phyloP scores from a whole-genome alignment of 352 stramenopile genomes.

The Globisporangium mamillatum region DNA sequence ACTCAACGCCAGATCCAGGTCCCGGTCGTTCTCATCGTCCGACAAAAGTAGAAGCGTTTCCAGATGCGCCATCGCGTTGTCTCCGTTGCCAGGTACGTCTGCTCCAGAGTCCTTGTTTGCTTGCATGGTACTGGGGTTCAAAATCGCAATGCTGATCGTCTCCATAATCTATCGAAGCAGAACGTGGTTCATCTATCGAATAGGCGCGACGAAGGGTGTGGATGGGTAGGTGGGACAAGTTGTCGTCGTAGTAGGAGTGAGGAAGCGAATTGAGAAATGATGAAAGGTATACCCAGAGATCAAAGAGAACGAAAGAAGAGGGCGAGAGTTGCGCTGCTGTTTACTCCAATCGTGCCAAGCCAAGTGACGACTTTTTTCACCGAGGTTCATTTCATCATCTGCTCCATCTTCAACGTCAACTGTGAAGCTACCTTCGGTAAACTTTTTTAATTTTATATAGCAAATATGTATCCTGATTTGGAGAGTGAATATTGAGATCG shows the following conservation, averaged over 20 bases:
- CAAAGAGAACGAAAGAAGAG: background rate
- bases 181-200: background rate
- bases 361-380: background rate
- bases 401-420: background rate
- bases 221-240: background rate
- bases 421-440: background rate
- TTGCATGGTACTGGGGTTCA: background rate
- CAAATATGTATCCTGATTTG: background rate
- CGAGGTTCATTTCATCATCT: background rate
- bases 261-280: slow-evolving; percentile 3
- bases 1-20: slow-evolving; percentile 16
- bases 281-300: background rate
- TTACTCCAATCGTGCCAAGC: slow-evolving; percentile 7
- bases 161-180: slow-evolving; percentile 8
- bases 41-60: background rate
- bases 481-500: background rate
- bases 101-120: background rate
- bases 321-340: background rate
- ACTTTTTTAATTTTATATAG: slow-evolving; percentile 3
- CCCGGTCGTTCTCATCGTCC: slow-evolving; percentile 7
- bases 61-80: background rate
- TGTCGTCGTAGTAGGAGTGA: background rate
- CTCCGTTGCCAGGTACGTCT: background rate
- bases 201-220: background rate
- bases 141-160: slow-evolving; percentile 3